These are phyloP conservation scores for Zopfochytrium polystomum DNA, from an alignment of 371 early-diverging fungal genomes.

Conservation along the genomic window DNA sequence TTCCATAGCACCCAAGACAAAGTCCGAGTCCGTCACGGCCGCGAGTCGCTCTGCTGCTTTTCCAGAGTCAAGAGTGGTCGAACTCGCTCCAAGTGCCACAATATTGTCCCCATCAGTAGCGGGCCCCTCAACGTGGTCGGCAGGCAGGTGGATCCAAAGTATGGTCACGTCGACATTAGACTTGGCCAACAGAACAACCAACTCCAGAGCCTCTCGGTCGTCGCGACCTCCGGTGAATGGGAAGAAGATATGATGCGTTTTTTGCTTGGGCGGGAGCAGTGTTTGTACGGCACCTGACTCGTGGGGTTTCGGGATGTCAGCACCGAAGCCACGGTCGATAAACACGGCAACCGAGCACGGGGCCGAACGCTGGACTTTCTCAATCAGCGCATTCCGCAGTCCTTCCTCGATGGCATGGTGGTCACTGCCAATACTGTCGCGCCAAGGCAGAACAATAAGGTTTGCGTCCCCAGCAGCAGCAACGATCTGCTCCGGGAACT, in stretches of 20 bases:
- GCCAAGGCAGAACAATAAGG: constrained; percentile 33
- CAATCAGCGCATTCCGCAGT: constrained; percentile 36
- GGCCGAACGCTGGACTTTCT: constrained; percentile 40
- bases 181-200: neutral
- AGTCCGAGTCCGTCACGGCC: neutral
- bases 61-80: neutral
- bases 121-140: neutral
- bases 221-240: constrained; percentile 65
- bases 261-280: too few species aligned
- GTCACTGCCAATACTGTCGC: constrained; percentile 7
- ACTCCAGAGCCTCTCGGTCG: constrained; percentile 52
- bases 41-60: too few species aligned
- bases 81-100: neutral
- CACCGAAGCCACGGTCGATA: constrained; percentile 71
- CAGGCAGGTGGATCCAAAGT: neutral
- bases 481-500: constrained; percentile 52
- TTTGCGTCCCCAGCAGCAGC: constrained; percentile 41
- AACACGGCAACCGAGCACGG: constrained; percentile 57
- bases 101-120: neutral
- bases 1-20: neutral
- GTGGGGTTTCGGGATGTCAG: constrained; percentile 7
- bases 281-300: too few species aligned
- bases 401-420: neutral
- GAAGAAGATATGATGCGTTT: constrained; percentile 35
- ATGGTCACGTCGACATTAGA: neutral